phyloP scores from a whole-genome alignment of 2,329 filamentous ascomycete genomes.

The Alternaria postmessia region DNA sequence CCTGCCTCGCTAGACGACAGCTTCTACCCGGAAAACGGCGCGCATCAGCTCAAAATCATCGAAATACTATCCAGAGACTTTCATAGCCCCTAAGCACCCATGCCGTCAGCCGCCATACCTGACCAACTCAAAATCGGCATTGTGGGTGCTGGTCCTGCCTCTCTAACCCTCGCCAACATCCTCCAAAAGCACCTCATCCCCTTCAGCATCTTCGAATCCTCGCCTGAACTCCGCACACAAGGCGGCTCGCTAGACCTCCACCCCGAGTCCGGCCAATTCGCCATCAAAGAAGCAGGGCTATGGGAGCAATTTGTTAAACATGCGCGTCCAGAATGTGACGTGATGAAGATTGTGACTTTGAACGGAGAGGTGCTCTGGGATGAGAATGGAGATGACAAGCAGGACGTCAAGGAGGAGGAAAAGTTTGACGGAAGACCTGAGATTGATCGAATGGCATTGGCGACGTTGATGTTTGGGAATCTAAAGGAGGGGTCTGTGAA shows the following conservation, averaged over 20 bases:
- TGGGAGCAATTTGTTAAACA: conserved; percentile 60
- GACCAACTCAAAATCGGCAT: conserved; percentile 43
- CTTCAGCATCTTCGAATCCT: conserved; percentile 58
- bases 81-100: not conserved
- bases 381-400: conserved; percentile 41
- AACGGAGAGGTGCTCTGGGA: conserved; percentile 42
- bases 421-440: conserved; percentile 49
- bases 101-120: not conserved
- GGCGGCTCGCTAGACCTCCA: conserved; percentile 62
- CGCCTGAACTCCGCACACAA: conserved; percentile 45
- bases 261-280: conserved; percentile 59
- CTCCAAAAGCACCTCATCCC: conserved; percentile 58
- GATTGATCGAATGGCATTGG: conserved; percentile 58
- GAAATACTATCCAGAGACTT: not conserved
- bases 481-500: conserved; percentile 52
- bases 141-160: conserved; percentile 52
- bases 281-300: conserved; percentile 60
- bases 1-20: not conserved
- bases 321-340: conserved; percentile 63
- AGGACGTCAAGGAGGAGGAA: conserved; percentile 49
- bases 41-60: not conserved
- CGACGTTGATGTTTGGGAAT: conserved; percentile 54
- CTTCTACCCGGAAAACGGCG: not conserved
- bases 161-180: conserved; percentile 62
- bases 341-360: conserved; percentile 57